Evolutionary conservation across 1,284 basidiomycete species (phyloP), one percentile per base, ranked within the genome.

Genomic region (Hemileia vastatrix): DNA sequence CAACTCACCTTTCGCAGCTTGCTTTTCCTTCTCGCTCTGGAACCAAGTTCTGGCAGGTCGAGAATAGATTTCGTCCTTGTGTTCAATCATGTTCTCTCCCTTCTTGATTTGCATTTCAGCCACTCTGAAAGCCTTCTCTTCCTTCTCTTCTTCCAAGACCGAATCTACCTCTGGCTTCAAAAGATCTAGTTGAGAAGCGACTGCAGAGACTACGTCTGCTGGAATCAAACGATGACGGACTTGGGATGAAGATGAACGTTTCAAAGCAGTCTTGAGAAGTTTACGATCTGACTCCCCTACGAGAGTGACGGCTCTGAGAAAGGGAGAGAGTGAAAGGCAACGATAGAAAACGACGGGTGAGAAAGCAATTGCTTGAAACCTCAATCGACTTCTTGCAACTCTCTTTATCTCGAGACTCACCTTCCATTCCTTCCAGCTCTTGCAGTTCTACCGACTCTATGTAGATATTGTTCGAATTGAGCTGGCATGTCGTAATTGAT

Each of bases 401-500:
- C n/a, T n/a, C n/a, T n/a, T n/a, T n/a, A n/a, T n/a, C n/a, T n/a
- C n/a, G 54, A 58, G 45, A 78, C 84, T 67, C 69, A 89, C 87
- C 93, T 83, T 77, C 93, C 93, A 73, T 87, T 87, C 69, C 83
- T 84, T 1, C 93, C 93, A 1, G 93, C 93, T 76, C 93, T 86
- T 21, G 94, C 93, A 36, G 93, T 98, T 76, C 93, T 83, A 70
- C 93, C 93, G 23, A 97, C 93, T 65, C 93, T 87, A 77, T 98
- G 93, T 40, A 96, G 81, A 77, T 98, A 98, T 72, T 93, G 90
- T 11, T 90, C 85, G 43, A 96, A 80, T 72, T 93, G 88, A 19
- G 84, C 83, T 3, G 93, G 93, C 93, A 96, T 95, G 77, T 97
- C 94, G 75, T 93, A 97, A 77, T 98, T 98, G 75, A 96, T 90